Percentiles rank a stretch among this genome's conserved stretches.
Conservation (phyloP, 129 eudicot species). For the Cynara cardunculus region DNA sequence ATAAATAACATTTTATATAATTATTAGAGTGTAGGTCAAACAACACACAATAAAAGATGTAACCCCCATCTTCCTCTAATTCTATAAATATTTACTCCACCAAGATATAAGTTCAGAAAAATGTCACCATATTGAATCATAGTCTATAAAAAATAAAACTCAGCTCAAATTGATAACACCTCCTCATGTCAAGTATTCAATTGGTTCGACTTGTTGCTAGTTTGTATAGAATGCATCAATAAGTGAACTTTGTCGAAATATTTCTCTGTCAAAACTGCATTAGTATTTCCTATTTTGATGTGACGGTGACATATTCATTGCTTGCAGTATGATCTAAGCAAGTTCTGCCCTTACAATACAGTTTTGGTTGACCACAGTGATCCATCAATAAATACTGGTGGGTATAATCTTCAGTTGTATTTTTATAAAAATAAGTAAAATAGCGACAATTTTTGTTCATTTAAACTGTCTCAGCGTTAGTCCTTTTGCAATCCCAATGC, state of each 20-base stretch:
- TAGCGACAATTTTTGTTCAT: background rate
- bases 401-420: background rate
- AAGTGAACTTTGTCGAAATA: background rate
- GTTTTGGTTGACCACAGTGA: constrained; percentile 93
- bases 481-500: constrained; percentile 29
- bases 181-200: background rate
- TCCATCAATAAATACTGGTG: constrained; percentile 95
- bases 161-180: background rate
- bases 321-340: constrained; percentile 79
- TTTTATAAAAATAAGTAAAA: background rate
- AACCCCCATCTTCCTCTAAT: background rate
- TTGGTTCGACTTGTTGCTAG: background rate
- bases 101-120: background rate
- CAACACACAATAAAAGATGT: background rate
- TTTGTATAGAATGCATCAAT: background rate
- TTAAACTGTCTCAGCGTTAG: background rate
- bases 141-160: background rate
- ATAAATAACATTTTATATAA: background rate
- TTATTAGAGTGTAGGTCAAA: background rate
- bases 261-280: background rate
- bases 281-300: background rate
- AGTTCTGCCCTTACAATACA: constrained; percentile 94
- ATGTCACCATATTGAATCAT: background rate
- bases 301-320: constrained; percentile 8
- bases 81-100: background rate